phyloP scores from a whole-genome alignment of 441 rosid species.

The Bruguiera hainesii region DNA sequence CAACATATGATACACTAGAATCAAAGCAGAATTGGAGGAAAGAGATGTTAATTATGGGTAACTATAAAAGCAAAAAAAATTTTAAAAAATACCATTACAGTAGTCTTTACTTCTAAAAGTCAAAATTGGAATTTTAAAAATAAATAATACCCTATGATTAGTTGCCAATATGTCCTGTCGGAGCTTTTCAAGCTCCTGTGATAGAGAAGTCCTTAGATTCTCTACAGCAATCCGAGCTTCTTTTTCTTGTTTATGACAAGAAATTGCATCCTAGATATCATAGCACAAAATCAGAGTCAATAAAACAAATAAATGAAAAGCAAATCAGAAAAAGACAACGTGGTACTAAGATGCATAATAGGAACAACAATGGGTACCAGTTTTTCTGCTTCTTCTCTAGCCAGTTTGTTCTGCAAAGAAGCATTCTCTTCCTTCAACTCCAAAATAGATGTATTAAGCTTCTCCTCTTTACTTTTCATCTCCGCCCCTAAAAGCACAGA shows the following conservation, averaged over 20 bases:
- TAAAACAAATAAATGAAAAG: constrained; percentile 3
- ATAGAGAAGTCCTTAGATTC: constrained; percentile 53
- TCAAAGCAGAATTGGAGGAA: background rate
- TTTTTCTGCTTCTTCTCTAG: constrained; percentile 68
- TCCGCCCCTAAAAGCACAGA: constrained; percentile 46
- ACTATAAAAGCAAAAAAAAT: too few relatives aligned
- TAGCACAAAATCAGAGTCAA: constrained; percentile 5
- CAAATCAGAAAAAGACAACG: constrained; percentile 4
- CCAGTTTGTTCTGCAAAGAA: constrained; percentile 49
- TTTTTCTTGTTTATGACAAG: constrained; percentile 52
- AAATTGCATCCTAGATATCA: constrained; percentile 60
- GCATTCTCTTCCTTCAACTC: constrained; percentile 47
- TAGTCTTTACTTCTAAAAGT: background rate
- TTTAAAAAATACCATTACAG: too few relatives aligned
- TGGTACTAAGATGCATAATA: background rate
- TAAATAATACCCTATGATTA: constrained; percentile 57
- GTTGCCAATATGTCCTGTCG: constrained; percentile 65
- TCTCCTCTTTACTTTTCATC: constrained; percentile 58
- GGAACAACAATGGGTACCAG: constrained; percentile 39
- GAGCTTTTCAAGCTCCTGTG: constrained; percentile 66
- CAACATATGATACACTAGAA: constrained; percentile 9
- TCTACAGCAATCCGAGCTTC: constrained; percentile 65
- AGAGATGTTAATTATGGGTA: constrained; percentile 1
- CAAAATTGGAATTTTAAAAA: background rate
- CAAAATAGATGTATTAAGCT: constrained; percentile 34